Evolutionary conservation across 139 green algal species (phyloP).

Genomic region (Nannochloris sp.): DNA sequence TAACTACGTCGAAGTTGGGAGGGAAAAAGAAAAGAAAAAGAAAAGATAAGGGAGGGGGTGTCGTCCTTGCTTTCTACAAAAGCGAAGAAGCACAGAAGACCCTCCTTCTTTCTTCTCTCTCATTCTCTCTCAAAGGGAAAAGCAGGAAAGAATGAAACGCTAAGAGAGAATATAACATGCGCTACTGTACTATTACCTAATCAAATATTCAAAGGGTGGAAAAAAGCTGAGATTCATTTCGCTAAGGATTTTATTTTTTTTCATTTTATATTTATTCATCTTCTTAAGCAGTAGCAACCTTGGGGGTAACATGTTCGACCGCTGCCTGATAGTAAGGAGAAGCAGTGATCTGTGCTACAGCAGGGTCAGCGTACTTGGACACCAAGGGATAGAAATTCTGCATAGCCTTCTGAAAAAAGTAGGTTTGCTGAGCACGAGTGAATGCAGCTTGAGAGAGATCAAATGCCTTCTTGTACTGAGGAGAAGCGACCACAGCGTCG

Average conservation of each 20-base stretch:
- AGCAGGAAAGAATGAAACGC: too few species aligned
- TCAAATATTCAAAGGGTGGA: too few species aligned
- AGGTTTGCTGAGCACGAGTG: conserved; percentile 6
- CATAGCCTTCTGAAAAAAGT: conserved; percentile 6
- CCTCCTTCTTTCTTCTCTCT: too few species aligned
- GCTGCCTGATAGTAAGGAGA: conserved; percentile 7
- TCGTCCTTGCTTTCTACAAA: too few species aligned
- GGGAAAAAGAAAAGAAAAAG: too few species aligned
- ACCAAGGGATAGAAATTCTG: conserved; percentile 12
- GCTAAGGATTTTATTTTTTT: not conserved
- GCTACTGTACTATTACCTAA: too few species aligned
- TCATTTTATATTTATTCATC: not conserved
- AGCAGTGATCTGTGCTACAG: not conserved
- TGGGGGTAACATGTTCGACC: conserved; percentile 1
- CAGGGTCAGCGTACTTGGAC: conserved; percentile 3
- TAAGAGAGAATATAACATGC: not conserved
- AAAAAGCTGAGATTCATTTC: too few species aligned
- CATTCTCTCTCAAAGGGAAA: too few species aligned
- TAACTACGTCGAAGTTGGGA: too few species aligned
- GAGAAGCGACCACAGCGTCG: conserved; percentile 19
- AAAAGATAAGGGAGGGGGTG: too few species aligned
- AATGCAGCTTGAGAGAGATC: not conserved
- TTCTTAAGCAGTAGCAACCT: not conserved
- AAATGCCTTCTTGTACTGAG: conserved; percentile 22
- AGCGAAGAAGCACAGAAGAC: too few species aligned